These are phyloP conservation scores for Shiraia sp. DNA, from an alignment of 2,329 filamentous ascomycete species.

Conservation along the genomic window DNA sequence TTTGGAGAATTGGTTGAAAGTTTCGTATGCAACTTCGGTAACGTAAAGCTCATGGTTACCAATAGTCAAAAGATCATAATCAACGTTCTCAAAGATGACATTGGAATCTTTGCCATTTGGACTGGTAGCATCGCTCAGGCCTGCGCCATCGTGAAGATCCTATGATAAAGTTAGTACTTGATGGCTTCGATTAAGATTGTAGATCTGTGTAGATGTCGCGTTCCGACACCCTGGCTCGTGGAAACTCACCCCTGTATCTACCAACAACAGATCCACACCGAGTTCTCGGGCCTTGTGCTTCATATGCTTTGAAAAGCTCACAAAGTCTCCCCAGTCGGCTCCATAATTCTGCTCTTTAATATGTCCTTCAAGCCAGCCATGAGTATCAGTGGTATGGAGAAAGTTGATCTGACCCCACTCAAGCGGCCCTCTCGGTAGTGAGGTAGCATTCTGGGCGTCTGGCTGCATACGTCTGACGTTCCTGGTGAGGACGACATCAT, in stretches of 20 bases:
- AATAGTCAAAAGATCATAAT: constrained; percentile 60
- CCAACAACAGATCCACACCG: constrained; percentile 62
- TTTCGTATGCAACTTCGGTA: constrained; percentile 64
- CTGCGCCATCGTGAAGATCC: constrained; percentile 69
- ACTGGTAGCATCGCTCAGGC: constrained; percentile 63
- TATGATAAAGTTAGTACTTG: constrained; percentile 17
- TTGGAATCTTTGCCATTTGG: constrained; percentile 61
- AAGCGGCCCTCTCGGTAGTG: constrained; percentile 46
- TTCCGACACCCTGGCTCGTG: neutral
- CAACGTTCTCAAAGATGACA: constrained; percentile 55
- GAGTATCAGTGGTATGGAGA: constrained; percentile 65
- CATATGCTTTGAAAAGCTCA: constrained; percentile 64
- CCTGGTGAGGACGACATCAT: constrained; percentile 47
- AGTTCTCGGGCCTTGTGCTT: constrained; percentile 60
- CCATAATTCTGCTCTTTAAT: constrained; percentile 66
- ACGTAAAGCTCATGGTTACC: constrained; percentile 70
- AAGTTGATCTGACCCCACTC: constrained; percentile 71
- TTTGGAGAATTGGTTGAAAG: constrained; percentile 62
- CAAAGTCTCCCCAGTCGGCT: constrained; percentile 69
- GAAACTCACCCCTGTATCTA: constrained; percentile 59
- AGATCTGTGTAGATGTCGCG: constrained; percentile 2
- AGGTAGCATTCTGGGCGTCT: constrained; percentile 47
- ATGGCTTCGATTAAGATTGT: neutral
- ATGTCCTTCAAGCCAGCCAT: constrained; percentile 65
- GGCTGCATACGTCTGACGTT: constrained; percentile 51